Percentiles rank a stretch among this genome's conserved stretches.
phyloP scores from a whole-genome alignment of 768 basidiomycete genomes.

The Russula emetica region DNA sequence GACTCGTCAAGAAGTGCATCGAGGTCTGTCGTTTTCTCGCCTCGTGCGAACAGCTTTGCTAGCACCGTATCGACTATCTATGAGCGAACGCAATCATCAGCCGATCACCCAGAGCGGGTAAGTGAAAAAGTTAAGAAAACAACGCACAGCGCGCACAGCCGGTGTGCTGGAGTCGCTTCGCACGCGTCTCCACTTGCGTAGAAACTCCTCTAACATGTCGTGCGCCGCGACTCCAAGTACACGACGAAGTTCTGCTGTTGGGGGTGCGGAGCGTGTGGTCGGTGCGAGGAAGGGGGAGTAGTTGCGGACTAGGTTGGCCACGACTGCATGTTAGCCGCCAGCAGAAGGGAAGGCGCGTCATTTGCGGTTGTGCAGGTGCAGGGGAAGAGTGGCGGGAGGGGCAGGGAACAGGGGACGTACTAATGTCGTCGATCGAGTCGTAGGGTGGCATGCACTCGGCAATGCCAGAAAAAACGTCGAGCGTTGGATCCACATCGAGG shows the following conservation, averaged over 20 bases:
- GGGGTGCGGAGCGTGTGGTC: slow-evolving; percentile 60
- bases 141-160: slow-evolving; percentile 29
- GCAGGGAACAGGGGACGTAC: slow-evolving; percentile 50
- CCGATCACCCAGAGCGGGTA: not conserved
- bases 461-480: slow-evolving; percentile 74
- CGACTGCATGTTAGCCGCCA: slow-evolving; percentile 78
- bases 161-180: slow-evolving; percentile 37
- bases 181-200: slow-evolving; percentile 56
- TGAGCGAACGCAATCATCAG: not conserved
- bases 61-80: slow-evolving; percentile 81
- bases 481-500: slow-evolving; percentile 48
- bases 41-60: slow-evolving; percentile 64
- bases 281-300: slow-evolving; percentile 84
- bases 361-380: slow-evolving; percentile 29
- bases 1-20: slow-evolving; percentile 54
- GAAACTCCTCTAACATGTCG: slow-evolving; percentile 70
- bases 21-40: slow-evolving; percentile 59
- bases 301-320: slow-evolving; percentile 84
- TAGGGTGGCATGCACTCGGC: slow-evolving; percentile 66
- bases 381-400: slow-evolving; percentile 13
- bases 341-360: slow-evolving; percentile 36
- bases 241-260: slow-evolving; percentile 63
- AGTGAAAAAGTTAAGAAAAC: not conserved
- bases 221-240: slow-evolving; percentile 60
- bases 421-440: slow-evolving; percentile 72